Base-by-base conservation (phyloP, 345 rosid species). In the Streptanthus diversifolius region DNA sequence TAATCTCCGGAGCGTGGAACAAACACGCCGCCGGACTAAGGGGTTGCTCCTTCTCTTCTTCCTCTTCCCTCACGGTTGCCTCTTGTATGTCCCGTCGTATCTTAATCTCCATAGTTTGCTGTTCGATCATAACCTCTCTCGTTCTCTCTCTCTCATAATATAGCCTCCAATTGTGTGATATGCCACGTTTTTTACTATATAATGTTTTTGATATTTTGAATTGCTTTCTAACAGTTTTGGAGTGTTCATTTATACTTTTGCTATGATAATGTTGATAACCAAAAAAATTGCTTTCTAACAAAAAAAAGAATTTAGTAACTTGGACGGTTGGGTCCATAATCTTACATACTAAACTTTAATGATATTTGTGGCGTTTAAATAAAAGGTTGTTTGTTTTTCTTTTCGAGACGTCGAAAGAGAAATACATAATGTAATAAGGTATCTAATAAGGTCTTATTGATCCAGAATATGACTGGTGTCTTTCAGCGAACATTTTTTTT, bases 21-120 rank as follows among this genome's bases (percentile, higher is more conserved):
- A 83, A 57, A 55, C 86, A 81, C 44, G 93, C 81, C 30, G 86
- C 63, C 21, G 93, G 91, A 54, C 93, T 88, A 47, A 86, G 64
- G 8, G 85, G 81, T 73, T 82, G 85, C 22, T 72, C 87, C 7
- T 72, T 70, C 1, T 54, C 79, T 35, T 74, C 56, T 51, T 22
- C 25, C 56, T 54, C 47, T 22, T 55, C 33, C n/a, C 9, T 47
- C 21, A 13, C 11, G 13, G 68, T 40, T 41, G 49, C 4, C 9
- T 68, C 56, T 51, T 63, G 61, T 75, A 24, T 21, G 15, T 21
- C 62, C 32, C 48, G 15, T 32, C 24, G 70, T 72, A 44, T 72
- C 33, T 72, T 59, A 49, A 66, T 66, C 80, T 77, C 69, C 77
- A 71, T 77, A 2, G 40, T 44, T 30, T 58, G 32, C 13, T 44